These are phyloP conservation scores for Rubus idaeus DNA, from an alignment of 306 rosid species.

Conservation along the genomic window DNA sequence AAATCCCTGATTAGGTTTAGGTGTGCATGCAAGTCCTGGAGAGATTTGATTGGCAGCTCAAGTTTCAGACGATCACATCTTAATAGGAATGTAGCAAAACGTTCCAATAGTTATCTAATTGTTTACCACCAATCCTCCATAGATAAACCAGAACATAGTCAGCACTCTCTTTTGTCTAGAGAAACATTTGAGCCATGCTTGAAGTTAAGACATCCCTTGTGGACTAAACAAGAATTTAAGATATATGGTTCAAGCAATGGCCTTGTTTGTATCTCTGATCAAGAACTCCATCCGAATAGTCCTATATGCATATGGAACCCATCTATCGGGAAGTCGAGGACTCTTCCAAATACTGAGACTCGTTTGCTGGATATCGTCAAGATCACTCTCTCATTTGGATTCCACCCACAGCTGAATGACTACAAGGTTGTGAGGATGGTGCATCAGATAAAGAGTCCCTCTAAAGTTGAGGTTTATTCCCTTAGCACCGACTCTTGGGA, in stretches of 20 bases:
- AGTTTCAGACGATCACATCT: neutral
- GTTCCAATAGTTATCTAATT: neutral
- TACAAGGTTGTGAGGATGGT: neutral
- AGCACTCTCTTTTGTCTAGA: neutral
- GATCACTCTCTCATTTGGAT: neutral
- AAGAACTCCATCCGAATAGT: neutral
- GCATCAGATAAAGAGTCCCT: neutral
- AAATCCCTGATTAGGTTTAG: neutral
- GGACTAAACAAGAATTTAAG: accelerated
- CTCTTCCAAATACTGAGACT: neutral
- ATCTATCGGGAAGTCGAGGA: neutral
- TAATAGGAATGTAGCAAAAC: neutral
- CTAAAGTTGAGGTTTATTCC: neutral
- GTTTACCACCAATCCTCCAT: neutral
- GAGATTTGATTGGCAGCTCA: neutral
- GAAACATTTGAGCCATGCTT: neutral
- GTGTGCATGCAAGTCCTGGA: neutral
- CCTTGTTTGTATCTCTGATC: neutral
- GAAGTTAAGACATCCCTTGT: neutral
- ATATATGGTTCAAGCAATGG: conserved; percentile 8
- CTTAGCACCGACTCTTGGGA: neutral
- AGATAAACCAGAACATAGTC: neutral
- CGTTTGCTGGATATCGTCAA: too few relatives aligned
- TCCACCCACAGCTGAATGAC: neutral
- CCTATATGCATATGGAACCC: conserved; percentile 1